Conservation (phyloP, 805 yeast genomes). For the Cyberlindnera nakhonratchasimensis region DNA sequence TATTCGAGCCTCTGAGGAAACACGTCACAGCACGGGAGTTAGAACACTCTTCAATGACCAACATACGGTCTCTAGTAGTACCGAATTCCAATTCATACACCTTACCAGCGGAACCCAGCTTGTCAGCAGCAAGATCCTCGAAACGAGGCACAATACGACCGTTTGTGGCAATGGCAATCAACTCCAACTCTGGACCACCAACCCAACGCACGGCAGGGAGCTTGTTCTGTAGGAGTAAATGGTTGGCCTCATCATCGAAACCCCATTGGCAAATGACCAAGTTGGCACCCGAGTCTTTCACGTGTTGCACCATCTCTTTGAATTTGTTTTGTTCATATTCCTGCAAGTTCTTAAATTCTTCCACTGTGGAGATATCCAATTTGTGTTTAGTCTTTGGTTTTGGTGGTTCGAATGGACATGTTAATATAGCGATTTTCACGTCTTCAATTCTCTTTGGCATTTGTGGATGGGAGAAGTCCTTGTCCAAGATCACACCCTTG, state of each 20-base stretch:
- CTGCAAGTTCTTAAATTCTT: slow-evolving; percentile 88
- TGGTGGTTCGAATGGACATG: slow-evolving; percentile 99
- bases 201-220: slow-evolving; percentile 99
- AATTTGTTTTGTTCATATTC: slow-evolving; percentile 89
- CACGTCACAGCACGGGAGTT: slow-evolving; percentile 88
- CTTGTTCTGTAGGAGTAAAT: slow-evolving; percentile 78
- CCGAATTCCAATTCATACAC: slow-evolving; percentile 92
- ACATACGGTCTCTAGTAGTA: slow-evolving; percentile 94
- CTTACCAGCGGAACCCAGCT: slow-evolving; percentile 83
- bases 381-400: slow-evolving; percentile 99
- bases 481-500: slow-evolving; percentile 90
- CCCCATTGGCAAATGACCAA: slow-evolving; percentile 99
- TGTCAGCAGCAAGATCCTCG: slow-evolving; percentile 79
- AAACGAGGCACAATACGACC: slow-evolving; percentile 97
- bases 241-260: slow-evolving; percentile 97
- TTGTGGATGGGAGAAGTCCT: slow-evolving; percentile 97
- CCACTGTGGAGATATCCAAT: slow-evolving; percentile 88
- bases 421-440: slow-evolving; percentile 88
- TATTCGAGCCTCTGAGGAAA: slow-evolving; percentile 91
- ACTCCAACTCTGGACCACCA: slow-evolving; percentile 94
- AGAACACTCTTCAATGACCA: slow-evolving; percentile 86
- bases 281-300: slow-evolving; percentile 90
- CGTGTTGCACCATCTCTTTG: slow-evolving; percentile 81
- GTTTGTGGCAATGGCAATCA: slow-evolving; percentile 94
- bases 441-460: slow-evolving; percentile 82